Conservation (phyloP, 306 rosid species). For the Vigna radiata region DNA sequence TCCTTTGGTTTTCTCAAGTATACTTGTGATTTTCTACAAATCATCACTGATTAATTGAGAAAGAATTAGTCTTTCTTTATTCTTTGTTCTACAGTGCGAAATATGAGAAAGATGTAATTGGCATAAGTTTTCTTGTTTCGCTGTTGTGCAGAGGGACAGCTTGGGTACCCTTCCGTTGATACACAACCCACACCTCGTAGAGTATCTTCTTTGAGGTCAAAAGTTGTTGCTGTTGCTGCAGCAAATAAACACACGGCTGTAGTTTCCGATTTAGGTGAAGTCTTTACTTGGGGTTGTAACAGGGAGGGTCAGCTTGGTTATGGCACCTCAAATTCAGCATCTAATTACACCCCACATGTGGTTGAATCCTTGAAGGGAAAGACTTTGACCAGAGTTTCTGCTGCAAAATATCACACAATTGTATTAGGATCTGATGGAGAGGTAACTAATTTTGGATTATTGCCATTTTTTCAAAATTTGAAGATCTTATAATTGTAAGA, state of each 20-base stretch:
- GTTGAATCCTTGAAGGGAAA: slow-evolving; percentile 96
- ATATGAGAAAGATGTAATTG: slow-evolving; percentile 38
- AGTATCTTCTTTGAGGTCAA: slow-evolving; percentile 83
- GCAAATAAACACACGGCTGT: slow-evolving; percentile 98
- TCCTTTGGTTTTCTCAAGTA: slow-evolving; percentile 5
- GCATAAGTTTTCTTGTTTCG: slow-evolving; percentile 27
- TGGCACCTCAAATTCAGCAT: slow-evolving; percentile 97
- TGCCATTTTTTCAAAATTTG: slow-evolving; percentile 4
- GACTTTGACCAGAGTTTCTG: slow-evolving; percentile 69
- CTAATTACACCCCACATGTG: slow-evolving; percentile 86
- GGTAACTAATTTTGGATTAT: slow-evolving; percentile 59
- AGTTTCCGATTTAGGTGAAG: slow-evolving; percentile 87
- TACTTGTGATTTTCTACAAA: background rate
- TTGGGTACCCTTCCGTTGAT: slow-evolving; percentile 95
- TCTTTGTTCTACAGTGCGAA: slow-evolving; percentile 22
- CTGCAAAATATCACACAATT: slow-evolving; percentile 90
- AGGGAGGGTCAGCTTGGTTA: slow-evolving; percentile 98
- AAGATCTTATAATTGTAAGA: slow-evolving; percentile 22
- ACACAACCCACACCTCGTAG: slow-evolving; percentile 94
- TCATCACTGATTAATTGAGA: slow-evolving; percentile 9
- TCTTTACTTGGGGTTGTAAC: slow-evolving; percentile 96
- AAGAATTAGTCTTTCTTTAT: slow-evolving; percentile 31
- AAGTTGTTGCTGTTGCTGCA: slow-evolving; percentile 84
- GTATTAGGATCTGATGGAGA: slow-evolving; percentile 96
- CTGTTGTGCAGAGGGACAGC: slow-evolving; percentile 90